Base-by-base conservation (phyloP, 2,329 filamentous ascomycete genomes). In the Ophiostoma sp. region DNA sequence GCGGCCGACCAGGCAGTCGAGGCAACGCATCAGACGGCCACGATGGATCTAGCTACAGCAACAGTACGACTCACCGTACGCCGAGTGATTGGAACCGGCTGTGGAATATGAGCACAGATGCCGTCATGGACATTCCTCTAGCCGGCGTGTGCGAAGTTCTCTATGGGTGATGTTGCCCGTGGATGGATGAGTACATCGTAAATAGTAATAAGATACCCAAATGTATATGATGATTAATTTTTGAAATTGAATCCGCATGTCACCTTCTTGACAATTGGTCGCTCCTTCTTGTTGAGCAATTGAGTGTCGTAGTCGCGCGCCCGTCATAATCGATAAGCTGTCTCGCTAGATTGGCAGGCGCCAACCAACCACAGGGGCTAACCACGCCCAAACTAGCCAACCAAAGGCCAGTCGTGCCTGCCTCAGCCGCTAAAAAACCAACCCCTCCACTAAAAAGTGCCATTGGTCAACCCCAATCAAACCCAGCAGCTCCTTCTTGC, bases 121-220 rank as follows among this genome's bases (percentile, higher is more conserved):
- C 94, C 0, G 96, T 98, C 8, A 93, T 99, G 93, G 96, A 99
- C 83, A 91, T 99, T 68, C 96, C 96, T 8, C 88, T 98, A 76
- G 95, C 94, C 11, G 96, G 95, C 0, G 95, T 98, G 1, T 98
- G 95, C 80, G 95, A 99, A 84, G 90, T 99, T 45, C 81, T 99
- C 28, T 99, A 98, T 82, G 95, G 94, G 0, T 87, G 75, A 57
- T 25, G 45, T 25, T 6, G 19, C 3, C 7, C 2, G 4, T 5
- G 33, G 17, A 28, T 17, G 8, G 61, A 28, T 50, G 64, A n/a
- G 9, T 7, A 17, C 7, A 17, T 2, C 3, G 36, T 17, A 25
- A 25, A 25, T 64, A 45, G 61, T 45, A 45, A 64, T 36, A 52
- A n/a, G 64, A 68, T 68, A 68, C 63, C 63, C n/a, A 59, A 57